Evolutionary conservation across 768 basidiomycete genomes (phyloP).

Genomic region (Pisolithus marmoratus): DNA sequence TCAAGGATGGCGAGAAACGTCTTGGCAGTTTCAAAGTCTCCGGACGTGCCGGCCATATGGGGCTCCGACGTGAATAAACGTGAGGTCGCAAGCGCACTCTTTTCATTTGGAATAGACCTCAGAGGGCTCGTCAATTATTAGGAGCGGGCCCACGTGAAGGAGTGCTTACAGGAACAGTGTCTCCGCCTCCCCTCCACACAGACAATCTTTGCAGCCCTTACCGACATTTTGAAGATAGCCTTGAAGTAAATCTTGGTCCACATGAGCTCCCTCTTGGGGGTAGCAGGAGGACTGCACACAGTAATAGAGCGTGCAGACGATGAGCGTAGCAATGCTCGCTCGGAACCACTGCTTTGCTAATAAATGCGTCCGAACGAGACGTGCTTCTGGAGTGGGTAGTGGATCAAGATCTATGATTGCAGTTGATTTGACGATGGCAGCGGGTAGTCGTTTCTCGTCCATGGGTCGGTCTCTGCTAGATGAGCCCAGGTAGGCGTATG

Average conservation of each 20-base stretch:
- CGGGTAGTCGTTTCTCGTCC: constrained; percentile 11
- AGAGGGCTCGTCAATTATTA: not conserved
- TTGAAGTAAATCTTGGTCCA: constrained; percentile 9
- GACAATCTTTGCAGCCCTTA: constrained; percentile 10
- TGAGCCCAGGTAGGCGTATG: not conserved
- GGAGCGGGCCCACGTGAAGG: not conserved
- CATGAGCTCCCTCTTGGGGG: not conserved
- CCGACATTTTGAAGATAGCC: constrained; percentile 16
- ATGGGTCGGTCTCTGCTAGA: constrained; percentile 5
- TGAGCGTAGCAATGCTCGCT: constrained; percentile 6
- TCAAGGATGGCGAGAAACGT: constrained; percentile 50
- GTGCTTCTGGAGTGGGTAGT: constrained; percentile 12
- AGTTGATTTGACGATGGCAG: not conserved
- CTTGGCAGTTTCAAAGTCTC: constrained; percentile 53
- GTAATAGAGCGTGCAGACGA: constrained; percentile 10
- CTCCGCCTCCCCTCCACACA: constrained; percentile 36
- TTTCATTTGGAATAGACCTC: constrained; percentile 48
- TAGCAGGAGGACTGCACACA: constrained; percentile 5
- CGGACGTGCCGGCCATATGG: constrained; percentile 54
- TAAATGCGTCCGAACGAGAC: not conserved
- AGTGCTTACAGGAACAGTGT: constrained; percentile 38
- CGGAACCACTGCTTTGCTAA: constrained; percentile 10
- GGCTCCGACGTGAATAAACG: constrained; percentile 48
- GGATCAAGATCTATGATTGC: constrained; percentile 9
- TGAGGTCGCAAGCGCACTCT: constrained; percentile 46